A percentile compares a stretch with the other conserved stretches of the same genome.
These are phyloP conservation scores for Alternaria tenuissima DNA, from an alignment of 2,329 filamentous ascomycete species.

Conservation along the genomic window DNA sequence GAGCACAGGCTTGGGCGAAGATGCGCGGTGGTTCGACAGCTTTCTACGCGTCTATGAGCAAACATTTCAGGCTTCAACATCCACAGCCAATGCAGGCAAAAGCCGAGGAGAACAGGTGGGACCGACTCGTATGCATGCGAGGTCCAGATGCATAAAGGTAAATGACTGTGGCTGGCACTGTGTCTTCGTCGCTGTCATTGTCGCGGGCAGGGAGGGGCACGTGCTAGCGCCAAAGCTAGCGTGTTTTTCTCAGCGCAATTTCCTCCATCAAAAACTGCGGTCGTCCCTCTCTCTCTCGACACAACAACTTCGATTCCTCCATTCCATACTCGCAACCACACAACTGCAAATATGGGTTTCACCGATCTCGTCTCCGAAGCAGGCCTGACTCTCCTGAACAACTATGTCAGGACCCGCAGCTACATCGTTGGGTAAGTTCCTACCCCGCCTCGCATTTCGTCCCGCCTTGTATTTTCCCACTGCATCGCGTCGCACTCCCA, in stretches of 20 bases:
- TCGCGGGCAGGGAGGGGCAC: conserved; percentile 14
- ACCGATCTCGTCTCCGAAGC: conserved; percentile 71
- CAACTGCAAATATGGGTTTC: conserved; percentile 69
- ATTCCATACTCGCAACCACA: conserved; percentile 19
- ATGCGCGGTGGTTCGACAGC: conserved; percentile 32
- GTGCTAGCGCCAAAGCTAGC: conserved; percentile 26
- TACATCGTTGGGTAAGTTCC: conserved; percentile 82
- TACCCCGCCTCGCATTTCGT: conserved; percentile 38
- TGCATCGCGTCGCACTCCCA: conserved; percentile 36
- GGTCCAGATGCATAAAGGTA: conserved; percentile 3
- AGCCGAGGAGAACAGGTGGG: neutral
- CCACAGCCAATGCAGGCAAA: neutral
- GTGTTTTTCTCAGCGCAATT: conserved; percentile 27
- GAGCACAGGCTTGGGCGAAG: conserved; percentile 33
- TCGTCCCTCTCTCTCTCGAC: conserved; percentile 21
- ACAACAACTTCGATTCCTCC: conserved; percentile 23
- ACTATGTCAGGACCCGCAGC: conserved; percentile 76
- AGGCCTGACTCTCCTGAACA: conserved; percentile 74
- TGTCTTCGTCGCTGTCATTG: neutral
- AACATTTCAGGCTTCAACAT: conserved; percentile 9
- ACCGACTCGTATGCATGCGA: neutral
- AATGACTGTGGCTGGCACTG: neutral
- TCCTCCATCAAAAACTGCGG: conserved; percentile 33
- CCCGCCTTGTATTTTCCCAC: conserved; percentile 27
- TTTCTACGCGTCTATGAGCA: conserved; percentile 25